Evolutionary conservation across 208 protist genomes (phyloP).

Genomic region (Porcisia hertigi): DNA sequence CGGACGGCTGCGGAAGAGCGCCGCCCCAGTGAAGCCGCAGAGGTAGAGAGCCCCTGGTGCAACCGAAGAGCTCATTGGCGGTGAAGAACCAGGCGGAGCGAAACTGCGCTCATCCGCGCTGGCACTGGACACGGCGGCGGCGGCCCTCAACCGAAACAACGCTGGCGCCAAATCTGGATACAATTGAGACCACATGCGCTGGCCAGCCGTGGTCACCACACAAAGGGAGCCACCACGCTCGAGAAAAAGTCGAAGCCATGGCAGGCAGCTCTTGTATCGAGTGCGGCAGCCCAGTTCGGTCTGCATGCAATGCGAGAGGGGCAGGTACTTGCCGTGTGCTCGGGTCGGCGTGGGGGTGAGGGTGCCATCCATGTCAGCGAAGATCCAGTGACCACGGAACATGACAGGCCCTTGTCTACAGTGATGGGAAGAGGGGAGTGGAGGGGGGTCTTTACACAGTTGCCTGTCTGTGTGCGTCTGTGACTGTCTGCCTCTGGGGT

Average conservation of each 20-base stretch:
- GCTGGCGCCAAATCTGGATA: conserved; percentile 48
- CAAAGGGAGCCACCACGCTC: conserved; percentile 43
- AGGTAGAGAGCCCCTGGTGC: conserved; percentile 42
- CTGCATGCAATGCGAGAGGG: conserved; percentile 33
- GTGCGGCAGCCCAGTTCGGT: conserved; percentile 25
- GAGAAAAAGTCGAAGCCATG: conserved; percentile 37
- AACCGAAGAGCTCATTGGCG: not conserved
- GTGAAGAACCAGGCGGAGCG: not conserved
- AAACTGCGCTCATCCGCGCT: not conserved
- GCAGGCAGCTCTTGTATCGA: conserved; percentile 48
- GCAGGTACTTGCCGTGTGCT: conserved; percentile 48
- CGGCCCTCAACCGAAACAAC: conserved; percentile 23
- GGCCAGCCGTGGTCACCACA: conserved; percentile 57
- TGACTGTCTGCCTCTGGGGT: not conserved
- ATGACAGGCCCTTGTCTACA: conserved; percentile 8
- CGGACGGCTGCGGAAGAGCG: conserved; percentile 39
- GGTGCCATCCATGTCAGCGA: conserved; percentile 71
- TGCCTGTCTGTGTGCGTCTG: not conserved
- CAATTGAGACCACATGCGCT: conserved; percentile 54
- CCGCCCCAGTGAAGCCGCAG: conserved; percentile 68
- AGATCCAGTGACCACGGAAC: conserved; percentile 52
- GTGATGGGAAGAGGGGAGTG: not conserved
- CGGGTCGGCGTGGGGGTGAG: conserved; percentile 50
- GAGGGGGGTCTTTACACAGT: no score
- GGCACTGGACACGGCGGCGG: not conserved